Conservation (phyloP, 345 rosid genomes). For the Sisymbrium altissimum region DNA sequence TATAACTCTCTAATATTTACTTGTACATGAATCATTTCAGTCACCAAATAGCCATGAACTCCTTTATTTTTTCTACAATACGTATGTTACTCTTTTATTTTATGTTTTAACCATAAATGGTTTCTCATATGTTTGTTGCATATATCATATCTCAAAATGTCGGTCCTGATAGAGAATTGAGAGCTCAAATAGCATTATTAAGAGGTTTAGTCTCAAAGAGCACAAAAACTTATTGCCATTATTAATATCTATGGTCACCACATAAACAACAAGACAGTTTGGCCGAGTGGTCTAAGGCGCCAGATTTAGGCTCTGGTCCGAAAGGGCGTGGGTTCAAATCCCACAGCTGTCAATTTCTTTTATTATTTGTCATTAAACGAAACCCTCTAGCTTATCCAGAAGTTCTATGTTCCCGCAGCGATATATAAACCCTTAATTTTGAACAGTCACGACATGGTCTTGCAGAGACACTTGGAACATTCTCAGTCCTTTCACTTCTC, state of each 20-base stretch:
- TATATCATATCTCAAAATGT: neutral
- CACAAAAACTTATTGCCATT: too few species aligned
- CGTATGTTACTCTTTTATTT: neutral
- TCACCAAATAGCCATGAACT: neutral
- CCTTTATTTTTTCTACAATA: neutral
- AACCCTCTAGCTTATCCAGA: neutral
- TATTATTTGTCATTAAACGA: neutral
- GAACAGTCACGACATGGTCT: neutral
- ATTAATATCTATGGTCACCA: neutral
- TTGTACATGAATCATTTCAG: neutral
- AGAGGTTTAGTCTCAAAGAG: neutral
- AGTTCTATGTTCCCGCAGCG: neutral
- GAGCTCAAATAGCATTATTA: too few species aligned
- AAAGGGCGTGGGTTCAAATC: constrained; percentile 99
- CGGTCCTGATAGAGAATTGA: neutral
- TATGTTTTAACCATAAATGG: neutral
- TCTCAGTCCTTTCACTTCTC: neutral
- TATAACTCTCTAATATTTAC: neutral
- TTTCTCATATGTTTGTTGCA: neutral
- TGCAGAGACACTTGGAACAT: neutral
- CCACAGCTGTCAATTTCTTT: constrained; percentile 73
- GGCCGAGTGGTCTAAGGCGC: constrained; percentile 99
- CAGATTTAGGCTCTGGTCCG: constrained; percentile 99
- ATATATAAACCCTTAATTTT: neutral
- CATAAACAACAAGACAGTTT: constrained; percentile 49